Percentiles rank a stretch among this genome's conserved stretches.
phyloP scores from a whole-genome alignment of 495 filamentous ascomycete species.

The Chaetomidium leptoderma region DNA sequence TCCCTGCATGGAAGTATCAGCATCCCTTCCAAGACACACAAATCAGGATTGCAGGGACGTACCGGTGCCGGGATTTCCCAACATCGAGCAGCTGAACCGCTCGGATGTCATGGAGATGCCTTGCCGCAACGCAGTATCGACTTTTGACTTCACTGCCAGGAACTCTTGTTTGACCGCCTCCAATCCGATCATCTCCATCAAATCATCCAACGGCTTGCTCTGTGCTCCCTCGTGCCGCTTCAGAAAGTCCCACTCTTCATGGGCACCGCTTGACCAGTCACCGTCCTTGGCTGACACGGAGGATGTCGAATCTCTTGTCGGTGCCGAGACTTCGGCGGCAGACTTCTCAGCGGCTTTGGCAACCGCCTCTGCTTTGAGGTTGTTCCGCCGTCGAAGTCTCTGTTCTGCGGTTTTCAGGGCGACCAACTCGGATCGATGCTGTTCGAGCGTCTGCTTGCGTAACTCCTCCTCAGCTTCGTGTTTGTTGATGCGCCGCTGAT shows the following conservation, averaged over 20 bases:
- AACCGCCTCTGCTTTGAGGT: constrained; percentile 2
- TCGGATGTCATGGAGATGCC: constrained; percentile 52
- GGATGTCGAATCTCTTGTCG: neutral
- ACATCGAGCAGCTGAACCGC: constrained; percentile 58
- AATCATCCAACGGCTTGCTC: constrained; percentile 55
- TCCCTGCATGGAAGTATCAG: constrained; percentile 45
- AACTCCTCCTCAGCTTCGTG: constrained; percentile 45
- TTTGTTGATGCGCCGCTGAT: constrained; percentile 45
- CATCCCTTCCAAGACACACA: neutral
- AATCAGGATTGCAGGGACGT: constrained; percentile 12
- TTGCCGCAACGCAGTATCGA: constrained; percentile 60
- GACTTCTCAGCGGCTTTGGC: constrained; percentile 7
- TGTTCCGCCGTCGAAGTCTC: constrained; percentile 15
- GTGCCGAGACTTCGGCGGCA: neutral
- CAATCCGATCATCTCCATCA: constrained; percentile 71
- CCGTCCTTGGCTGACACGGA: neutral
- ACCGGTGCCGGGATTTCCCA: constrained; percentile 82
- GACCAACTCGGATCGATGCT: constrained; percentile 31
- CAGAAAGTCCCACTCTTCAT: constrained; percentile 57
- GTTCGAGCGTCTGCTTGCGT: constrained; percentile 44
- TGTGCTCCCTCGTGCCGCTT: constrained; percentile 48
- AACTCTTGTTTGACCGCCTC: constrained; percentile 65
- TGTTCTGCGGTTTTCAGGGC: constrained; percentile 17
- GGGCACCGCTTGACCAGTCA: constrained; percentile 24
- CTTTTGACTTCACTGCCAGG: constrained; percentile 60